phyloP scores from a whole-genome alignment of 2,329 filamentous ascomycete genomes.

The Trichoderma sp. region DNA sequence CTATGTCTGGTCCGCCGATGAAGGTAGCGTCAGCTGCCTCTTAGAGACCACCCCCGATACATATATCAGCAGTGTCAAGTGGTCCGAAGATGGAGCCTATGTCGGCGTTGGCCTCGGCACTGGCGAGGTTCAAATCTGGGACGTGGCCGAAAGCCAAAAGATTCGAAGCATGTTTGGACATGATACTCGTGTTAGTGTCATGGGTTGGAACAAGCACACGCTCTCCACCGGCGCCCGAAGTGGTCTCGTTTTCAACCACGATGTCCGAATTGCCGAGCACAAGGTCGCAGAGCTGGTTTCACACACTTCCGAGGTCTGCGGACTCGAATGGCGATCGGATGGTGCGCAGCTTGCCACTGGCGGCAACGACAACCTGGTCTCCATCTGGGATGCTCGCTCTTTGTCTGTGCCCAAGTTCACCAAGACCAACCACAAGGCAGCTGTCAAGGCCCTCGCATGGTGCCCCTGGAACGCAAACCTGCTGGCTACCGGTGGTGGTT shows the following conservation, averaged over 20 bases:
- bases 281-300: slow-evolving; percentile 96
- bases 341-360: slow-evolving; percentile 95
- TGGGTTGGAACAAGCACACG: slow-evolving; percentile 99
- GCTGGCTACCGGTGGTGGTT: slow-evolving; percentile 91
- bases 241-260: slow-evolving; percentile 96
- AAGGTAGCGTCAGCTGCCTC: slow-evolving; percentile 83
- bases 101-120: slow-evolving; percentile 92
- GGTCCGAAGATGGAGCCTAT: slow-evolving; percentile 95
- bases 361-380: slow-evolving; percentile 97
- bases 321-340: slow-evolving; percentile 95
- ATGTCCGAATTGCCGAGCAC: slow-evolving; percentile 95
- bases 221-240: slow-evolving; percentile 92
- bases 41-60: slow-evolving; percentile 86
- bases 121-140: slow-evolving; percentile 98
- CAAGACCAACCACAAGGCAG: slow-evolving; percentile 99
- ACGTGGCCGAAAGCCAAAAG: slow-evolving; percentile 91
- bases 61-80: slow-evolving; percentile 97
- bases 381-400: slow-evolving; percentile 97
- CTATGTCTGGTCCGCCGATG: slow-evolving; percentile 97
- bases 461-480: slow-evolving; percentile 99
- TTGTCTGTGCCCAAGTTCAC: slow-evolving; percentile 95
- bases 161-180: slow-evolving; percentile 98
- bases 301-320: slow-evolving; percentile 96
- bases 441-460: slow-evolving; percentile 97
- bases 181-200: slow-evolving; percentile 92